Percentiles rank a stretch among this genome's conserved stretches.
phyloP scores from a whole-genome alignment of 495 filamentous ascomycete species.

The Aspergillus ellipticus region DNA sequence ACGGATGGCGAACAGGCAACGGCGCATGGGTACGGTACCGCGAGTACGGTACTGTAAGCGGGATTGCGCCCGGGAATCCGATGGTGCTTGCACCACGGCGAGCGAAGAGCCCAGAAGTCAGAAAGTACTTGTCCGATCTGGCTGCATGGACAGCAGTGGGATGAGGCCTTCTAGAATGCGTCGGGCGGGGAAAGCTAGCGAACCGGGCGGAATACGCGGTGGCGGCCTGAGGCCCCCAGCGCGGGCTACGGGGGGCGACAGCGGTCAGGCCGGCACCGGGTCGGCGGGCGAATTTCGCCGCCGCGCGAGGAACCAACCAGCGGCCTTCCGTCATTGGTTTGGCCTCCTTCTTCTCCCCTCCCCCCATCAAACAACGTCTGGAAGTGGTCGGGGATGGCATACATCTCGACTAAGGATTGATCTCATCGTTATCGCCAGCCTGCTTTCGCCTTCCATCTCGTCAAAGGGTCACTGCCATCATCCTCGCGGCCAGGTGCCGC shows the following conservation, averaged over 20 bases:
- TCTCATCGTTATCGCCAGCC: slow-evolving; percentile 7
- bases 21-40: not conserved
- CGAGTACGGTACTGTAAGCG: not conserved
- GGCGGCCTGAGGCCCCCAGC: not conserved
- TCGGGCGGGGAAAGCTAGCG: not conserved
- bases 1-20: slow-evolving; percentile 6
- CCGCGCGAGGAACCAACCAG: slow-evolving; percentile 23
- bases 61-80: too few relatives aligned
- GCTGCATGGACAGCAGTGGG: not conserved
- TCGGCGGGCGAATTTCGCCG: slow-evolving; percentile 31
- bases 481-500: slow-evolving; percentile 43
- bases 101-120: too few relatives aligned
- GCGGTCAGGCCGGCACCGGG: slow-evolving; percentile 26
- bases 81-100: too few relatives aligned
- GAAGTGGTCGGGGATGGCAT: slow-evolving; percentile 27
- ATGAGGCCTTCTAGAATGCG: not conserved
- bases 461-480: slow-evolving; percentile 19
- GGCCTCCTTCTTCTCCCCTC: slow-evolving; percentile 12
- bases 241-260: slow-evolving; percentile 18
- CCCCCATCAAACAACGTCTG: slow-evolving; percentile 4
- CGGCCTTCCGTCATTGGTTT: slow-evolving; percentile 19
- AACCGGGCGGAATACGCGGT: not conserved
- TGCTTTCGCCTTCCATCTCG: not conserved
- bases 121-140: not conserved
- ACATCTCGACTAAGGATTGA: slow-evolving; percentile 15